These are phyloP conservation scores for Warburgia ugandensis DNA, from an alignment of 164 flowering plant species.

Conservation along the genomic window DNA sequence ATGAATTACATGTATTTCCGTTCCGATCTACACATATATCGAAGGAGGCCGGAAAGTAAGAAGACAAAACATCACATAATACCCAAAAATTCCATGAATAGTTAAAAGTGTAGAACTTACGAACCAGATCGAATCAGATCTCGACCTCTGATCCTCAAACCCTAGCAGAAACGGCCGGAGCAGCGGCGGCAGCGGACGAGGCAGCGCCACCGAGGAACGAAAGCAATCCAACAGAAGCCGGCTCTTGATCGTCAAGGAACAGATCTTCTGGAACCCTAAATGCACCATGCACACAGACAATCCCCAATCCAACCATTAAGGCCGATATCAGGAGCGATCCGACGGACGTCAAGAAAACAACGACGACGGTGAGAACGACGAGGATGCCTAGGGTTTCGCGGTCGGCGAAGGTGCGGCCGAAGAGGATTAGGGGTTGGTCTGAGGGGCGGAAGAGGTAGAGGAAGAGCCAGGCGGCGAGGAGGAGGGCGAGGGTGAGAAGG, in stretches of 20 bases:
- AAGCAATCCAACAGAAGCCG: constrained; percentile 49
- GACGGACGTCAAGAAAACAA: constrained; percentile 65
- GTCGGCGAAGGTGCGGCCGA: constrained; percentile 56
- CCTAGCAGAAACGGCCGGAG: constrained; percentile 1
- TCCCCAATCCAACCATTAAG: constrained; percentile 41
- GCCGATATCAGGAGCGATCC: constrained; percentile 71
- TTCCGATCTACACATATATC: no score
- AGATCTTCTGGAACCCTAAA: constrained; percentile 76
- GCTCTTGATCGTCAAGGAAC: constrained; percentile 67
- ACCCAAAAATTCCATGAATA: no score
- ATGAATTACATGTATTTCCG: no score
- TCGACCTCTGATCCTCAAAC: no score
- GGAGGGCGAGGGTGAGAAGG: constrained; percentile 45
- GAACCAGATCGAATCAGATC: not conserved
- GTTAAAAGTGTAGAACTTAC: no score
- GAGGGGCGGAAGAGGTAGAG: constrained; percentile 73
- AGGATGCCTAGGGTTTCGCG: constrained; percentile 50
- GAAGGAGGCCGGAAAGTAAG: no score
- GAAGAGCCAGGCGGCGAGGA: constrained; percentile 65
- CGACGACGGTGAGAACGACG: constrained; percentile 34
- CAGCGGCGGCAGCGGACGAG: constrained; percentile 22
- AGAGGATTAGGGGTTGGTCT: constrained; percentile 56
- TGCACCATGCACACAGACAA: constrained; percentile 62
- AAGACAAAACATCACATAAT: no score
- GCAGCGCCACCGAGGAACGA: constrained; percentile 68